Evolutionary conservation across 2,329 filamentous ascomycete genomes (phyloP).

Genomic region (Ascochyta fabae): DNA sequence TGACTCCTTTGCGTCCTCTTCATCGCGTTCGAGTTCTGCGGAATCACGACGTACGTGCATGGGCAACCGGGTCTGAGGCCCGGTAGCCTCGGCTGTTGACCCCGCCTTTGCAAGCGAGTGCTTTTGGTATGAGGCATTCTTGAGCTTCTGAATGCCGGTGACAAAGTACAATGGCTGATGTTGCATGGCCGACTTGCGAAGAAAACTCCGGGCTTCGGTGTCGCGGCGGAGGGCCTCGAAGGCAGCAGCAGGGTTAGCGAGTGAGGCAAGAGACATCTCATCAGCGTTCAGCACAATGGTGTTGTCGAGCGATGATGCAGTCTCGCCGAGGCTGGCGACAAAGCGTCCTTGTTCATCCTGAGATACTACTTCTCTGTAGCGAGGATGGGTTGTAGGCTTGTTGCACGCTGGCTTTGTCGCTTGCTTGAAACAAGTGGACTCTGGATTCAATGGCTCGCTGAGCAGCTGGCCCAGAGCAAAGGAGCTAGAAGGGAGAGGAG

Average conservation of each 20-base stretch:
- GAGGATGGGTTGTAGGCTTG: conserved; percentile 14
- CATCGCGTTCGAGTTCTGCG: conserved; percentile 15
- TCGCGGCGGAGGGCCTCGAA: conserved; percentile 36
- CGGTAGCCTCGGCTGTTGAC: conserved; percentile 17
- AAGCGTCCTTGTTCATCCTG: conserved; percentile 34
- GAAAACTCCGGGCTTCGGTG: conserved; percentile 24
- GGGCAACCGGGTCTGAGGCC: conserved; percentile 21
- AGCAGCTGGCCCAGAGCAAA: conserved; percentile 40
- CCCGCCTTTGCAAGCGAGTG: conserved; percentile 15
- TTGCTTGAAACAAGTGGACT: conserved; percentile 24
- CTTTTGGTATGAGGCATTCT: conserved; percentile 28
- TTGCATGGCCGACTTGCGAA: conserved; percentile 48
- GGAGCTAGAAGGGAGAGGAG: conserved; percentile 28
- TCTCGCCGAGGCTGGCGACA: conserved; percentile 13
- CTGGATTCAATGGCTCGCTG: conserved; percentile 28
- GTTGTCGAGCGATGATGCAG: conserved; percentile 8
- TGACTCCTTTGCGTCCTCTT: conserved; percentile 13
- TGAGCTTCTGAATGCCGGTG: conserved; percentile 56
- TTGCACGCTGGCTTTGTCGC: conserved; percentile 13
- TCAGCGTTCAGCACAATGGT: conserved; percentile 29
- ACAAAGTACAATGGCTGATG: conserved; percentile 54
- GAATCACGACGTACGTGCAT: conserved; percentile 35
- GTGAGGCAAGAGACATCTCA: conserved; percentile 20
- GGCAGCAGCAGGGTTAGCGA: conserved; percentile 23
- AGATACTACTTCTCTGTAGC: conserved; percentile 24